Base-by-base conservation (phyloP, 768 basidiomycete genomes). In the Lactifluus subvellereus region DNA sequence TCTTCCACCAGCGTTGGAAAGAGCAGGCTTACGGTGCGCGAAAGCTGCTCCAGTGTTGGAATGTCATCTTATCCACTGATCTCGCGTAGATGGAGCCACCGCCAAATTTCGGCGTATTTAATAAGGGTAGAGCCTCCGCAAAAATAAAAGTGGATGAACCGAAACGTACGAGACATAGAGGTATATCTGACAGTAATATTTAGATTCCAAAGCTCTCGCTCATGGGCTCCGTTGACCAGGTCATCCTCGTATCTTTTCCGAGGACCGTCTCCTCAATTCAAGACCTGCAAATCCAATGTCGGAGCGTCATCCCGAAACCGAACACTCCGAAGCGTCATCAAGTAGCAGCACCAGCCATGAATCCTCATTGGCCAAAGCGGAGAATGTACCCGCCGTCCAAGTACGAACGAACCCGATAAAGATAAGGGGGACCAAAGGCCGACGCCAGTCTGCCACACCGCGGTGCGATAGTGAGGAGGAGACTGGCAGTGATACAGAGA, bases 71-170 rank as follows among this genome's bases (percentile, higher is more conserved):
- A 48, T 30, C 63, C 37, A 66, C 38, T 49, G 49, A 43, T 35
- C 37, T n/a, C 33, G 30, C n/a, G 13, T 9, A 84, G 81, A 68
- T 82, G 13, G 77, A 82, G 54, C 80, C 78, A 13, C 67, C 74
- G 6, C 65, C 73, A n/a, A 74, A 69, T 57, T 67, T 77, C 32
- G 87, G 87, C 1, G 82, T 88, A 1, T 87, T 88, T 66, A 79
- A 76, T 66, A 86, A 82, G 72, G 87, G 87, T 1, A 87, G 79
- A 68, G 83, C 85, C 16, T 89, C 87, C 0, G 69, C 69, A 6
- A 79, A 77, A 61, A 73, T 78, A 4, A 68, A 71, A 62, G 67
- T 70, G 51, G 27, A 54, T 11, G 69, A 70, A 35, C 66, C 66
- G 60, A 68, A 67, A 59, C 47, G 49, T 59, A 60, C 56, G 73